phyloP scores from a whole-genome alignment of 768 basidiomycete genomes.

The Pseudohyphozyma bogoriensis region DNA sequence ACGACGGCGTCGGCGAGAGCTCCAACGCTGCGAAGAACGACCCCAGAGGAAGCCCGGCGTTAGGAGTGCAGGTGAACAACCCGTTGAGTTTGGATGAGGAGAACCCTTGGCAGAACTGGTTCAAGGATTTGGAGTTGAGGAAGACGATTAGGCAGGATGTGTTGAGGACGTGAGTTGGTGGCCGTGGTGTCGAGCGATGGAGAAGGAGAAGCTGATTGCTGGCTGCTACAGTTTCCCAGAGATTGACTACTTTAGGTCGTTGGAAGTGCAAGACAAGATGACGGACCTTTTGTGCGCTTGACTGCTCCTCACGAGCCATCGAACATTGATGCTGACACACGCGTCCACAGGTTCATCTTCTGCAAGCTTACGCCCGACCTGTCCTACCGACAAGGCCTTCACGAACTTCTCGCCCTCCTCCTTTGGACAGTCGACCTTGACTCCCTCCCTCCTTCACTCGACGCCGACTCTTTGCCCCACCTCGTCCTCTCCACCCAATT shows the following conservation, averaged over 20 bases:
- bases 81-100: conserved; percentile 36
- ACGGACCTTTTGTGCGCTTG: conserved; percentile 78
- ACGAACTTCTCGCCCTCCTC: conserved; percentile 82
- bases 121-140: conserved; percentile 73
- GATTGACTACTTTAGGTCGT: conserved; percentile 72
- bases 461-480: conserved; percentile 25
- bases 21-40: conserved; percentile 47
- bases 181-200: neutral
- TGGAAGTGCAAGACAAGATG: conserved; percentile 63
- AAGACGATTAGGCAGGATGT: conserved; percentile 90
- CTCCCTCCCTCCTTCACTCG: conserved; percentile 43
- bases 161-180: conserved; percentile 67
- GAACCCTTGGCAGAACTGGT: conserved; percentile 97
- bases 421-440: conserved; percentile 77
- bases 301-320: too few relatives aligned
- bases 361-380: conserved; percentile 66
- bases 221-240: conserved; percentile 73
- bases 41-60: conserved; percentile 41
- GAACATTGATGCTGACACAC: too few relatives aligned
- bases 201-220: neutral
- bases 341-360: too few relatives aligned
- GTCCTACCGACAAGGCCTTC: conserved; percentile 98
- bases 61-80: conserved; percentile 14
- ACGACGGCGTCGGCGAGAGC: conserved; percentile 42
- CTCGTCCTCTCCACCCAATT: conserved; percentile 33